phyloP scores from a whole-genome alignment of 2,329 filamentous ascomycete species.

The Bretziella fagacearum region DNA sequence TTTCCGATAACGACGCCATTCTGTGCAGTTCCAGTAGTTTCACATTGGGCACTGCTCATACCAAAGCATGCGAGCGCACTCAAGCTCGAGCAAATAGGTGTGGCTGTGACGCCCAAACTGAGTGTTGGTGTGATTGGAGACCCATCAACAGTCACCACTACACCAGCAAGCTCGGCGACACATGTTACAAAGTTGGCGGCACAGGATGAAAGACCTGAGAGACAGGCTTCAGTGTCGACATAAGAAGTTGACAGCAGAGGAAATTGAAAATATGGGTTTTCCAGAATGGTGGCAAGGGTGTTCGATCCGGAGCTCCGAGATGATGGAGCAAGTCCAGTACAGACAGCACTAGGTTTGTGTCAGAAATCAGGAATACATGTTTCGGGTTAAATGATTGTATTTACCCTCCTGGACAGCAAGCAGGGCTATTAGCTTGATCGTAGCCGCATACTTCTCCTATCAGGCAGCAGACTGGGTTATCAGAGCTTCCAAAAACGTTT shows the following conservation, averaged over 20 bases:
- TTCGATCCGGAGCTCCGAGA: slow-evolving; percentile 24
- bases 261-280: slow-evolving; percentile 43
- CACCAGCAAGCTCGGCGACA: slow-evolving; percentile 32
- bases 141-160: slow-evolving; percentile 35
- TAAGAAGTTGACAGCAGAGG: slow-evolving; percentile 39
- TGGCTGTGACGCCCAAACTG: slow-evolving; percentile 30
- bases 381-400: slow-evolving; percentile 16
- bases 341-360: slow-evolving; percentile 28
- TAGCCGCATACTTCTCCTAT: slow-evolving; percentile 33
- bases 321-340: slow-evolving; percentile 36
- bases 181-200: slow-evolving; percentile 37
- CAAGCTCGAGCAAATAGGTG: slow-evolving; percentile 38
- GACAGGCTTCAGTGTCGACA: slow-evolving; percentile 33
- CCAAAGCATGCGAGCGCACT: slow-evolving; percentile 34
- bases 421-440: slow-evolving; percentile 31
- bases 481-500: slow-evolving; percentile 31
- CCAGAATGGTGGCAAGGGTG: slow-evolving; percentile 32
- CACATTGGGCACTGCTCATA: slow-evolving; percentile 27
- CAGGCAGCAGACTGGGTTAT: slow-evolving; percentile 30
- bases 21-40: slow-evolving; percentile 15
- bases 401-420: slow-evolving; percentile 38
- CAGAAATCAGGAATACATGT: slow-evolving; percentile 14
- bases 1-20: slow-evolving; percentile 16
- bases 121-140: slow-evolving; percentile 31
- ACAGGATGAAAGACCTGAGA: slow-evolving; percentile 34